Conservation (phyloP, 164 flowering plant species). For the Stephania cephalantha region DNA sequence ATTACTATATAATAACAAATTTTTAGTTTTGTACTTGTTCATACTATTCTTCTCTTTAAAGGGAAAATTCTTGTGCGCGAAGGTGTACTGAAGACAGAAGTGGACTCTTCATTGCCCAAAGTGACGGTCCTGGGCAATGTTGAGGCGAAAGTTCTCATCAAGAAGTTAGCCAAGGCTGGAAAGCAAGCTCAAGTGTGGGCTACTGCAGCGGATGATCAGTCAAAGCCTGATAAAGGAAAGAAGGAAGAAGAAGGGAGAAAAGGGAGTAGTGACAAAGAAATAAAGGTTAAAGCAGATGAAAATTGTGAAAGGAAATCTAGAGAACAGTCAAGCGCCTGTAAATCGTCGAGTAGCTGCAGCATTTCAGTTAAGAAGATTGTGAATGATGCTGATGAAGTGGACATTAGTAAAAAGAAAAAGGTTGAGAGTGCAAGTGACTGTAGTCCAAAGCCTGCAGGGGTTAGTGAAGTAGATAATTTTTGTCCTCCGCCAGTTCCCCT, state of each 20-base stretch:
- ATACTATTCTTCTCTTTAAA: too few relatives aligned
- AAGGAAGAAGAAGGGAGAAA: conserved; percentile 18
- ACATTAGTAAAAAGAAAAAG: conserved; percentile 8
- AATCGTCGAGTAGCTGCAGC: not conserved
- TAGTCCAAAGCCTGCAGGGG: conserved; percentile 1
- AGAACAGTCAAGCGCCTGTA: conserved; percentile 19
- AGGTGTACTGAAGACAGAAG: conserved; percentile 43
- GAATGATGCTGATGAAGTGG: conserved; percentile 1
- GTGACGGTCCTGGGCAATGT: conserved; percentile 43
- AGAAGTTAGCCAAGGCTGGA: conserved; percentile 37
- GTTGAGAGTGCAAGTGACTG: conserved; percentile 4
- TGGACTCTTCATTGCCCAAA: conserved; percentile 36
- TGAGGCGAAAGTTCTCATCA: conserved; percentile 38
- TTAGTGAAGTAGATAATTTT: conserved; percentile 1
- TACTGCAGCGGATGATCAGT: conserved; percentile 8
- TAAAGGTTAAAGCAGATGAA: not conserved
- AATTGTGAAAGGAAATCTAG: conserved; percentile 16
- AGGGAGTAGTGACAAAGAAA: too few relatives aligned
- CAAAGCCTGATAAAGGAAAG: conserved; percentile 17
- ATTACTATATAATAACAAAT: too few relatives aligned
- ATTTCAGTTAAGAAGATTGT: conserved; percentile 5
- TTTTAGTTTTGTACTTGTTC: too few relatives aligned
- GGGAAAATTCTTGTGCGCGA: conserved; percentile 2
- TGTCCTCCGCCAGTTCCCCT: not conserved
- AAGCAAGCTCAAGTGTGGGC: conserved; percentile 44